Percentiles rank a stretch among this genome's conserved stretches.
phyloP scores from a whole-genome alignment of 2,329 filamentous ascomycete species.

The Sclerotinia spermophila region DNA sequence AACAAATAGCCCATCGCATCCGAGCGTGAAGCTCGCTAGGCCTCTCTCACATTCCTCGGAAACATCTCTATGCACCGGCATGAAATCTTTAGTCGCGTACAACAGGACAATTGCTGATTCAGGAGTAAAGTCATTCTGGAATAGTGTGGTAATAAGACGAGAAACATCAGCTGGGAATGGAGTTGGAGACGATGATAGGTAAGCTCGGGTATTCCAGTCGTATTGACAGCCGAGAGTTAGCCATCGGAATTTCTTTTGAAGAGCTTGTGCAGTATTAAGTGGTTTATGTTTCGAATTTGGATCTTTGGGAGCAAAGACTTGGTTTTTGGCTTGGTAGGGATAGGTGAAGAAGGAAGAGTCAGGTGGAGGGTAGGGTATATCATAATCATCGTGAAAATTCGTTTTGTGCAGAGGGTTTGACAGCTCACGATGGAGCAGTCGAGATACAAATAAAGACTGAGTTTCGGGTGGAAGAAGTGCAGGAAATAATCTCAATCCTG shows the following conservation, averaged over 20 bases:
- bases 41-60: slow-evolving; percentile 77
- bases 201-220: slow-evolving; percentile 84
- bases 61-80: slow-evolving; percentile 91
- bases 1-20: slow-evolving; percentile 87
- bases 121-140: slow-evolving; percentile 65
- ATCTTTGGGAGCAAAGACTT: slow-evolving; percentile 56
- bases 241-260: slow-evolving; percentile 84
- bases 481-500: slow-evolving; percentile 65
- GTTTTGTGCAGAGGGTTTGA: slow-evolving; percentile 73
- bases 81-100: slow-evolving; percentile 83
- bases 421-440: slow-evolving; percentile 74
- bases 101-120: slow-evolving; percentile 92
- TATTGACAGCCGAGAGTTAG: slow-evolving; percentile 92
- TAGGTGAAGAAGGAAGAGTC: slow-evolving; percentile 50
- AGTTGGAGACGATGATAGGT: slow-evolving; percentile 63
- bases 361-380: slow-evolving; percentile 54
- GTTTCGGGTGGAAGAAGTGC: slow-evolving; percentile 65
- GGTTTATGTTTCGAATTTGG: slow-evolving; percentile 64
- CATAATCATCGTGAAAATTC: slow-evolving; percentile 80
- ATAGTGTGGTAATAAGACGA: slow-evolving; percentile 63
- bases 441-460: slow-evolving; percentile 68
- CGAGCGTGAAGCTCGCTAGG: slow-evolving; percentile 79
- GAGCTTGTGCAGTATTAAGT: slow-evolving; percentile 64
- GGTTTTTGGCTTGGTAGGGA: slow-evolving; percentile 54
- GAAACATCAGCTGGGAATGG: slow-evolving; percentile 72